A percentile compares a stretch with the other conserved stretches of the same genome.
Conservation (phyloP, 352 stramenopile genomes). For the Pythium oligandrum region DNA sequence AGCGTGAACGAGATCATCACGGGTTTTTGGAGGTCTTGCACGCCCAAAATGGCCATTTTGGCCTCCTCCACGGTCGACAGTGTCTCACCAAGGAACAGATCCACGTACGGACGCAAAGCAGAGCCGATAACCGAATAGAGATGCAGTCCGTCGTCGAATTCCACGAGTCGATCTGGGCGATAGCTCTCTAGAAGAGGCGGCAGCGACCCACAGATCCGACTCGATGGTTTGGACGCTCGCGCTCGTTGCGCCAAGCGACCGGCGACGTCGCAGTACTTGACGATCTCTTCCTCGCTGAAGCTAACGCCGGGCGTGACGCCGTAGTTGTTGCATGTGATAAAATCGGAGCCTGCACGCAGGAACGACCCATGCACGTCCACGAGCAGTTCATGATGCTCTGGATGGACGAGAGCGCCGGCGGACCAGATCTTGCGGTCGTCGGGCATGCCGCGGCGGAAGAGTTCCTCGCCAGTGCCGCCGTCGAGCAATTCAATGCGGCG, state of each 20-base stretch:
- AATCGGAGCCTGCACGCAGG: conserved; percentile 64
- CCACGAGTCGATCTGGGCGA: conserved; percentile 71
- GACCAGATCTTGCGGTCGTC: conserved; percentile 90
- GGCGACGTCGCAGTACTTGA: conserved; percentile 35
- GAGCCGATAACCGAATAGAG: conserved; percentile 64
- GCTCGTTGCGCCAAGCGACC: conserved; percentile 42
- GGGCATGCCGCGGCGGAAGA: conserved; percentile 74
- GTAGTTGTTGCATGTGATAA: conserved; percentile 91
- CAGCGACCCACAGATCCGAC: conserved; percentile 75
- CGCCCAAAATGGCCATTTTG: conserved; percentile 72
- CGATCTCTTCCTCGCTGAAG: conserved; percentile 73
- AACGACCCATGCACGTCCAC: conserved; percentile 82
- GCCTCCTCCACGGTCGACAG: conserved; percentile 83
- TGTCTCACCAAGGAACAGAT: conserved; percentile 85
- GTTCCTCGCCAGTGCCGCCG: conserved; percentile 88
- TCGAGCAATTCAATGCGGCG: conserved; percentile 59
- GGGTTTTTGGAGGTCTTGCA: conserved; percentile 34
- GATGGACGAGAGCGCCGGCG: conserved; percentile 64
- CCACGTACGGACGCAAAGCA: conserved; percentile 63
- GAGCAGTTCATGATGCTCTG: conserved; percentile 64
- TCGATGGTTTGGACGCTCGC: conserved; percentile 7
- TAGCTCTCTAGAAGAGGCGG: conserved; percentile 88
- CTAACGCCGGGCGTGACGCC: conserved; percentile 82
- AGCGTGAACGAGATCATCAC: conserved; percentile 87
- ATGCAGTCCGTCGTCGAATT: conserved; percentile 59